These are phyloP conservation scores for Hyaloperonospora brassicae DNA, from an alignment of 352 stramenopile genomes.

Conservation along the genomic window DNA sequence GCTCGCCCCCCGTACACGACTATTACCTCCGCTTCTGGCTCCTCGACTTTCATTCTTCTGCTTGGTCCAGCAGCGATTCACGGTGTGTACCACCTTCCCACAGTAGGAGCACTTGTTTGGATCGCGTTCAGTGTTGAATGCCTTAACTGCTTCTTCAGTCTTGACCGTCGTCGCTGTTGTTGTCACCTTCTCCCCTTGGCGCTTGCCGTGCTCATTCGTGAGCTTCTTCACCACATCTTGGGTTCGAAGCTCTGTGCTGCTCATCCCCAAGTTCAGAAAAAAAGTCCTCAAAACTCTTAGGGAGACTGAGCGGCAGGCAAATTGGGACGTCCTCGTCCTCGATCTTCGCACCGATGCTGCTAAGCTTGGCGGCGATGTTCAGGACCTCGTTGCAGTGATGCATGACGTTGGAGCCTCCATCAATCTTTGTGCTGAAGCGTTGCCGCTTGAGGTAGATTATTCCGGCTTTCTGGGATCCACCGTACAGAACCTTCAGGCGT, in stretches of 20 bases:
- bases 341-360: conserved; percentile 6
- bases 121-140: too few species aligned
- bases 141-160: too few species aligned
- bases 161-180: too few species aligned
- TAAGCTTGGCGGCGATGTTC: conserved; percentile 8
- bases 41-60: neutral
- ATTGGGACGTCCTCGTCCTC: conserved; percentile 8
- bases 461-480: conserved; percentile 13
- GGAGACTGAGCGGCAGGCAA: conserved; percentile 1
- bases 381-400: conserved; percentile 7
- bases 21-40: neutral
- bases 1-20: neutral
- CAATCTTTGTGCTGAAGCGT: conserved; percentile 5
- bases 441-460: conserved; percentile 22
- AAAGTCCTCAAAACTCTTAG: conserved; percentile 5
- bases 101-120: too few species aligned
- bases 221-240: too few species aligned
- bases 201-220: too few species aligned
- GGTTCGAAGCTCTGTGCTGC: too few species aligned
- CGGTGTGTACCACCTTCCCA: neutral
- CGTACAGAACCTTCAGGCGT: conserved; percentile 8
- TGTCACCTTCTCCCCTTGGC: too few species aligned
- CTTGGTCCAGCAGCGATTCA: neutral
- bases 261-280: conserved; percentile 7
- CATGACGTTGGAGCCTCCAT: conserved; percentile 5